These are phyloP conservation scores for Neotropicomus parvogracilis DNA, from an alignment of 1,284 basidiomycete species.

Conservation along the genomic window DNA sequence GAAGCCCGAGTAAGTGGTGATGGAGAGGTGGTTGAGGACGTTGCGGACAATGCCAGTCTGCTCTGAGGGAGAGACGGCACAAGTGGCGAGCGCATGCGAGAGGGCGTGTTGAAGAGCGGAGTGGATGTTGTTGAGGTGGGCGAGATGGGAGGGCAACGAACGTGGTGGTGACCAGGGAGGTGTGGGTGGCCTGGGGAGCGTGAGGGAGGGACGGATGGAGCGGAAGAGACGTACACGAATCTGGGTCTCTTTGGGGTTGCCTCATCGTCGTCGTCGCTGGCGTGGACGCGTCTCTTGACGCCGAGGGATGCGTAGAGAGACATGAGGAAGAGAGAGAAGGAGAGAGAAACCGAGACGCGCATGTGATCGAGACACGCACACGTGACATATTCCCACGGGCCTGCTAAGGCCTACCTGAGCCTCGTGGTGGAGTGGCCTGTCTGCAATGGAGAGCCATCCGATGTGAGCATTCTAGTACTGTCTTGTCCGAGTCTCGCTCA, in stretches of 20 bases:
- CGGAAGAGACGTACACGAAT: conserved; percentile 40
- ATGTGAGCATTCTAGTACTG: conserved; percentile 6
- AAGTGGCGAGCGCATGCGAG: conserved; percentile 77
- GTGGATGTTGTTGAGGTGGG: conserved; percentile 59
- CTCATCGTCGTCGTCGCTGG: conserved; percentile 54
- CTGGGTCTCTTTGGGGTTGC: conserved; percentile 66
- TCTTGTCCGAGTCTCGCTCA: neutral
- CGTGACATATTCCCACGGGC: conserved; percentile 31
- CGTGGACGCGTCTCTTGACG: conserved; percentile 58
- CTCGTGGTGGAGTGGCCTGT: neutral
- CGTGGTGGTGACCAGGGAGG: conserved; percentile 46
- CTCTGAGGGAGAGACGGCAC: conserved; percentile 69
- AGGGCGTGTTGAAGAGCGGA: conserved; percentile 72
- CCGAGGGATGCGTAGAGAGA: conserved; percentile 28
- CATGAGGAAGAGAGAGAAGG: conserved; percentile 14
- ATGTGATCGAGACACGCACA: conserved; percentile 30
- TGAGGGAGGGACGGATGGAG: neutral
- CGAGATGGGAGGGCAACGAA: conserved; percentile 54
- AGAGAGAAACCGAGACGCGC: neutral
- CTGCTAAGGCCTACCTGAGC: too few relatives aligned
- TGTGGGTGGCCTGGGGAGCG: conserved; percentile 47
- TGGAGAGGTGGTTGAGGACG: conserved; percentile 71
- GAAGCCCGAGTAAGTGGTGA: conserved; percentile 66
- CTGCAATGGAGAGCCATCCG: conserved; percentile 16
- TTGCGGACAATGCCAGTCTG: conserved; percentile 72